Conservation (phyloP, 768 basidiomycete species). For the Mycena rosella region DNA sequence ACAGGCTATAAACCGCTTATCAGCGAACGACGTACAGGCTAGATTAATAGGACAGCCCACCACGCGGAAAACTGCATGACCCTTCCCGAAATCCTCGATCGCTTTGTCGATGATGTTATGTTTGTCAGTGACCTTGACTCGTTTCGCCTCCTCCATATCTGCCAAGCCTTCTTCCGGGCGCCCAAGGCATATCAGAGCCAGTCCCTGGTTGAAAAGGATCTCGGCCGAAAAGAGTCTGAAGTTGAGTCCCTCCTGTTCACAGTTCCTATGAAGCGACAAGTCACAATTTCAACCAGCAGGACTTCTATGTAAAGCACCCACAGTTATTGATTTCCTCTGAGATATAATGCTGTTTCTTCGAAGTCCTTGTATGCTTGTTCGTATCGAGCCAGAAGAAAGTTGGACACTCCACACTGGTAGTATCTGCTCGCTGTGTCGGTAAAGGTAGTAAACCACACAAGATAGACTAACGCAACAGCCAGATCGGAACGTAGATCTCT, state of each 20-base stretch:
- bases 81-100: slow-evolving; percentile 81
- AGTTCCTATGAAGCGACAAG: slow-evolving; percentile 68
- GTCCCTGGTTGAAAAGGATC: slow-evolving; percentile 90
- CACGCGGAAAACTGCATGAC: slow-evolving; percentile 94
- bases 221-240: slow-evolving; percentile 92
- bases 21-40: slow-evolving; percentile 7
- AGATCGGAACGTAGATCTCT: slow-evolving; percentile 85
- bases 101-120: slow-evolving; percentile 95
- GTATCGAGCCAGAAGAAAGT: slow-evolving; percentile 85
- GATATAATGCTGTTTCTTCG: slow-evolving; percentile 82
- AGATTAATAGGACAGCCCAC: slow-evolving; percentile 62
- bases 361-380: slow-evolving; percentile 85
- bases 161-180: slow-evolving; percentile 72
- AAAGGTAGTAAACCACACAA: slow-evolving; percentile 17
- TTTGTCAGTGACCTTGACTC: slow-evolving; percentile 82
- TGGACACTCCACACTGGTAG: slow-evolving; percentile 92
- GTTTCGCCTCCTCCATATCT: slow-evolving; percentile 77
- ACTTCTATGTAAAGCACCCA: slow-evolving; percentile 58
- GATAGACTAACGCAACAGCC: slow-evolving; percentile 81
- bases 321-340: slow-evolving; percentile 90
- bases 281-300: slow-evolving; percentile 15
- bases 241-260: slow-evolving; percentile 92
- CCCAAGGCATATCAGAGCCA: slow-evolving; percentile 81
- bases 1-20: slow-evolving; percentile 69
- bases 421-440: slow-evolving; percentile 60